Evolutionary conservation across 2,329 filamentous ascomycete species (phyloP), one percentile per base, ranked within the genome.

Genomic region (Xylariaceae sp.): DNA sequence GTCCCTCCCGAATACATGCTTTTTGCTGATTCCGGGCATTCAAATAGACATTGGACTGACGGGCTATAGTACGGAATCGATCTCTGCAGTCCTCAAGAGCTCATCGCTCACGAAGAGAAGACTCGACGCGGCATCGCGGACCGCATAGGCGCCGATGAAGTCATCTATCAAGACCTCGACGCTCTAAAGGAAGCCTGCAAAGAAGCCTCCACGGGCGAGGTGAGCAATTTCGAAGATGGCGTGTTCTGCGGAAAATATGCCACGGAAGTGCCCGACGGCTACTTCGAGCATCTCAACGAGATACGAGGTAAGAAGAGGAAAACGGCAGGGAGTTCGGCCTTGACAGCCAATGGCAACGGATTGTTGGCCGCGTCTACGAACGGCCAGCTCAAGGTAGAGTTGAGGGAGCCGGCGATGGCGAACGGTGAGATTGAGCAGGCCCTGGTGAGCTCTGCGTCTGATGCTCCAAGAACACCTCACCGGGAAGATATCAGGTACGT

Each of bases 171-270:
- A 57, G 79, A 75, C 13, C 76, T 97, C 1, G 75, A 81, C 1
- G 90, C 94, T 55, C 72, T 97, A n/a, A 83, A 85, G 58, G 79
- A 75, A 22, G 81, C 89, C 0, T 96, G 90, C 58, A 76, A 81
- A 2, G 82, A 89, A 51, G 3, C 82, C 80, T 46, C 75, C 4
- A 35, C 38, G 6, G 35, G 40, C 38, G 67, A 70, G 26, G 61
- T 78, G 54, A 72, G 72, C 8, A 72, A 83, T 41, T 96, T 96
- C 52, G 91, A 97, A 61, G 82, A 94, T 2, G 90, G 91, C 40
- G 90, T 96, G 8, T 96, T 97, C 69, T 89, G 83, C 58, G 91
- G 91, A 34, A 80, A 82, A 49, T 96, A 96, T 64, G 74, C 87
- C 47, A 96, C 91, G 0, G 80, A 81, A 0, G 85, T 96, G 2